Base-by-base conservation (phyloP, 148 eudicot species). In the Cornus suecica region DNA sequence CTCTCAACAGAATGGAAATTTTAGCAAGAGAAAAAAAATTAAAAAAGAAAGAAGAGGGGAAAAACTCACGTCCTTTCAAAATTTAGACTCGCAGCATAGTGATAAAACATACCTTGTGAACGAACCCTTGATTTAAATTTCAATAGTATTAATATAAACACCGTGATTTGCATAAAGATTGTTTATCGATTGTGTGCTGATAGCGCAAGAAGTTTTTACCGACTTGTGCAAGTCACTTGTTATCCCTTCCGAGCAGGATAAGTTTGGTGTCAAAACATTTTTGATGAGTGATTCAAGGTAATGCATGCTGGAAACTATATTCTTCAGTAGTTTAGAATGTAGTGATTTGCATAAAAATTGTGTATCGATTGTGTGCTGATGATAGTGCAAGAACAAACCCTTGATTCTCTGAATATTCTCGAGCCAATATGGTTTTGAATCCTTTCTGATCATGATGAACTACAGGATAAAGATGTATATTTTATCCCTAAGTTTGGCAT, bases 251-350 rank as follows among this genome's bases (percentile, higher is more conserved):
- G 22, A 11, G 8, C 11, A 23, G 22, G 60, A 69, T 31, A 31
- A 32, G 58, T 69, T 42, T 9, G 7, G 58, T 42, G 72, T 69
- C 58, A n/a, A 69, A 52, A 26, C 30, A 26, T 69, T 30, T 69
- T 58, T 25, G 56, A 6, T 45, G 10, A 42, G 14, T 41, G 72
- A 69, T 69, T 69, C 70, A 32, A 68, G 37, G 72, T 41, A 20
- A 5, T 26, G 70, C 70, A 64, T 37, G 65, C 65, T 54, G 26
- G 48, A 65, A 71, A 29, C 20, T 64, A 71, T 74, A 66, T 65
- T 74, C 70, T 37, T 25, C 29, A 52, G 25, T 18, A 64, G 41
- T 48, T 42, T 65, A 41, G 64, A 41, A 27, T 34, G 45, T 34
- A n/a, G n/a, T n/a, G n/a, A n/a, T n/a, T n/a, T n/a, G n/a, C n/a